Evolutionary conservation across 2,329 filamentous ascomycete species (phyloP).

Genomic region (Rhinocladiella mackenziei): DNA sequence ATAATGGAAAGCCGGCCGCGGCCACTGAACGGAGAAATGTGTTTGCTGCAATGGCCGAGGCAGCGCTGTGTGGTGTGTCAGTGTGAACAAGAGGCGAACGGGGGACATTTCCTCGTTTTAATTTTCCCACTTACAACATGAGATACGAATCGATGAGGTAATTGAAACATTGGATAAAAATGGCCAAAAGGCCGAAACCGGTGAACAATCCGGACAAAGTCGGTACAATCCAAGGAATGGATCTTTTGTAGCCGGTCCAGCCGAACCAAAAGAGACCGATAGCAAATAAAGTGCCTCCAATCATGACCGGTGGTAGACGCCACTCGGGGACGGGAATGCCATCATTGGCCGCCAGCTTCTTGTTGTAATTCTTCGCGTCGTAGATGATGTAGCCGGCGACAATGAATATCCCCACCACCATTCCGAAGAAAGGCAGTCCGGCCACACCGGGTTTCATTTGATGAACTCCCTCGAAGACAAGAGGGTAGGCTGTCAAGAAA

Average conservation of each 20-base stretch:
- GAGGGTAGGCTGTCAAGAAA: slow-evolving; percentile 36
- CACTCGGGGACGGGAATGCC: slow-evolving; percentile 55
- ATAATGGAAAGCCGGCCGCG: slow-evolving; percentile 48
- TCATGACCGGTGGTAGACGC: slow-evolving; percentile 53
- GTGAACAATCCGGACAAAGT: slow-evolving; percentile 50
- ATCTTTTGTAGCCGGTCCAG: slow-evolving; percentile 58
- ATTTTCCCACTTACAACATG: slow-evolving; percentile 43
- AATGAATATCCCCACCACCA: slow-evolving; percentile 69
- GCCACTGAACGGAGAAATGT: slow-evolving; percentile 46
- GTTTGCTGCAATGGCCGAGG: slow-evolving; percentile 49
- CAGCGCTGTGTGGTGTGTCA: slow-evolving; percentile 38
- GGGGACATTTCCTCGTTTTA: not conserved
- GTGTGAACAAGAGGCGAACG: not conserved
- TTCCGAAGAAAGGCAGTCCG: slow-evolving; percentile 79
- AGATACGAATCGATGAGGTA: slow-evolving; percentile 59
- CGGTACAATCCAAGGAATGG: slow-evolving; percentile 41
- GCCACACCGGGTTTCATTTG: slow-evolving; percentile 64
- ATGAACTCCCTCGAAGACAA: slow-evolving; percentile 53
- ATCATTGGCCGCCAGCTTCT: slow-evolving; percentile 65
- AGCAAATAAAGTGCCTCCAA: slow-evolving; percentile 51
- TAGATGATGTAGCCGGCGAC: slow-evolving; percentile 62
- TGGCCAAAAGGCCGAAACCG: slow-evolving; percentile 55
- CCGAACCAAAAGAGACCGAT: slow-evolving; percentile 73
- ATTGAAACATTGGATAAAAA: slow-evolving; percentile 57
- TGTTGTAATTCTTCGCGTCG: slow-evolving; percentile 63